These are phyloP conservation scores for Castanopsis chinensis DNA, from an alignment of 306 rosid species.

Conservation along the genomic window DNA sequence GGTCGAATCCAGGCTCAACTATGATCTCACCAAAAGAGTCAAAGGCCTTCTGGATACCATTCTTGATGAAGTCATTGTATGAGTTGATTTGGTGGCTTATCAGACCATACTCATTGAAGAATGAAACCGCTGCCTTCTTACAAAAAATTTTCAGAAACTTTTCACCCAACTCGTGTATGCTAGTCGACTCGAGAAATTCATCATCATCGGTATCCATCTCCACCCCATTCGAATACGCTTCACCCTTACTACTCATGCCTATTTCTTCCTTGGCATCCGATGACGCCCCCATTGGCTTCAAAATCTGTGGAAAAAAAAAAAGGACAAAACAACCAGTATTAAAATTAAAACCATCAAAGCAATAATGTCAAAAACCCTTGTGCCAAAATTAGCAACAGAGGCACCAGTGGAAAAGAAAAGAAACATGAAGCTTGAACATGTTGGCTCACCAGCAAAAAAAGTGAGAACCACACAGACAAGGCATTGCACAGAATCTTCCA, in stretches of 20 bases:
- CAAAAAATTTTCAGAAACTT: conserved; percentile 33
- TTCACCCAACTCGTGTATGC: conserved; percentile 43
- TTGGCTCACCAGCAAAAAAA: not conserved
- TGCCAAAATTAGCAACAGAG: not conserved
- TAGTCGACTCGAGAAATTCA: conserved; percentile 16
- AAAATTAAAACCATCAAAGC: not conserved
- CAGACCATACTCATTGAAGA: conserved; percentile 65
- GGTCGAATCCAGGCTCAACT: conserved; percentile 79
- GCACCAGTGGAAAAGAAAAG: not conserved
- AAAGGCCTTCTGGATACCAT: conserved; percentile 58
- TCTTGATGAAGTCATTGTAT: conserved; percentile 51
- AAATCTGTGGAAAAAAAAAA: conserved; percentile 3
- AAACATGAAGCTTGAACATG: not conserved
- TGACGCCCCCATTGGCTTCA: conserved; percentile 38
- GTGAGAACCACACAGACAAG: not conserved
- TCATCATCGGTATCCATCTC: conserved; percentile 34
- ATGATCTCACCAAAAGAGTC: conserved; percentile 63
- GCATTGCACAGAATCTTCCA: not conserved
- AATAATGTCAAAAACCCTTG: not conserved
- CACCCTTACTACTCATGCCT: conserved; percentile 54
- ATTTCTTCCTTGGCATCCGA: conserved; percentile 50
- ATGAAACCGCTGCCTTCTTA: conserved; percentile 50
- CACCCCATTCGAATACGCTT: conserved; percentile 12
- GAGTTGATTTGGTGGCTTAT: conserved; percentile 91
- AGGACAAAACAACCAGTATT: not conserved